Evolutionary conservation across 495 filamentous ascomycete genomes (phyloP).

Genomic region (Penicillium parvum): DNA sequence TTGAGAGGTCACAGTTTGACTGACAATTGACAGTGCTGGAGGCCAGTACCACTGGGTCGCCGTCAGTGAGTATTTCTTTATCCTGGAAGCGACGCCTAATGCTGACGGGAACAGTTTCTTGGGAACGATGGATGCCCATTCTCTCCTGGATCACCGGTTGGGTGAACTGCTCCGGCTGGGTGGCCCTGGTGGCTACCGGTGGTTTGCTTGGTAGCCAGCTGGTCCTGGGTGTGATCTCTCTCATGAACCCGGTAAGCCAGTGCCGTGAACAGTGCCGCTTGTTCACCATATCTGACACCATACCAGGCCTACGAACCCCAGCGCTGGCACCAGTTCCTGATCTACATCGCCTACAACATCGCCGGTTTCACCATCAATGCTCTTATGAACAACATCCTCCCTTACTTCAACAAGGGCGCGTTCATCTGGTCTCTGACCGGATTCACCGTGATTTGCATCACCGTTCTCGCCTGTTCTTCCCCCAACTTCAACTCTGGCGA

Average conservation of each 20-base stretch:
- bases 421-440: conserved; percentile 66
- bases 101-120: too few species aligned
- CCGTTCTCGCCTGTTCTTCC: conserved; percentile 57
- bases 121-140: conserved; percentile 54
- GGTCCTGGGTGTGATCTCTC: conserved; percentile 52
- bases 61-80: conserved; percentile 38
- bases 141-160: conserved; percentile 70
- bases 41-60: conserved; percentile 78
- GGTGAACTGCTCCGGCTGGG: conserved; percentile 73
- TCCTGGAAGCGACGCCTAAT: too few species aligned
- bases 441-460: conserved; percentile 65
- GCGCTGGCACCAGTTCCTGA: conserved; percentile 70
- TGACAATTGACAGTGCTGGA: conserved; percentile 36
- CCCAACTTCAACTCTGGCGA: conserved; percentile 56
- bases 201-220: conserved; percentile 53
- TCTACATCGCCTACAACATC: conserved; percentile 64
- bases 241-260: conserved; percentile 48
- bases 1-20: conserved; percentile 27
- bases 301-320: conserved; percentile 45
- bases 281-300: conserved; percentile 3
- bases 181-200: conserved; percentile 49
- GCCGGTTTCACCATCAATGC: conserved; percentile 63
- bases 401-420: conserved; percentile 58
- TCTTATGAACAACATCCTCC: conserved; percentile 57
- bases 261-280: too few species aligned